Evolutionary conservation across 208 protist genomes (phyloP).

Genomic region (Crithidia acanthocephali): DNA sequence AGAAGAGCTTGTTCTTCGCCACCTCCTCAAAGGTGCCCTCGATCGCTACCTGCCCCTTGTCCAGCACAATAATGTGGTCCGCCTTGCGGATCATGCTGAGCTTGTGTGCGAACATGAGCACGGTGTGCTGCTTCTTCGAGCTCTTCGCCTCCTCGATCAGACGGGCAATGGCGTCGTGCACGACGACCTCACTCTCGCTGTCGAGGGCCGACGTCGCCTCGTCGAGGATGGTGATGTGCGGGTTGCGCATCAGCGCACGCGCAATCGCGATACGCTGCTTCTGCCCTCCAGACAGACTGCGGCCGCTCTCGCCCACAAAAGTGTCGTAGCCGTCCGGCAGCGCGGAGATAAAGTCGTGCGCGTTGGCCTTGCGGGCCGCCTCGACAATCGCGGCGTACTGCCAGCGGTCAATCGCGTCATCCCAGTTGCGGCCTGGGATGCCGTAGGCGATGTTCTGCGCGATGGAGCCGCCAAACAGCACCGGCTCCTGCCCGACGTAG

Average conservation of each 20-base stretch:
- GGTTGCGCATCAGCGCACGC: constrained; percentile 83
- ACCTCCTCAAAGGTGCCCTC: constrained; percentile 83
- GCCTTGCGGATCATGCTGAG: constrained; percentile 88
- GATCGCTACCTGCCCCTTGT: constrained; percentile 73
- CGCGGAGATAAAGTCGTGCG: constrained; percentile 89
- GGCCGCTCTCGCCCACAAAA: constrained; percentile 87
- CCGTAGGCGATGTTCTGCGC: constrained; percentile 92
- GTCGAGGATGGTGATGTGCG: constrained; percentile 93
- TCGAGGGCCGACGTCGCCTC: constrained; percentile 94
- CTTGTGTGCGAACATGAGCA: constrained; percentile 91
- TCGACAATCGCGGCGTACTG: constrained; percentile 69
- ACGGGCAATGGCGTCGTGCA: constrained; percentile 84
- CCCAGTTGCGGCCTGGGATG: constrained; percentile 68
- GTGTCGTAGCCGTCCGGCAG: constrained; percentile 92
- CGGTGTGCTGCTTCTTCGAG: constrained; percentile 57
- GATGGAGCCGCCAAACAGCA: constrained; percentile 88
- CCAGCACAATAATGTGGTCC: constrained; percentile 88
- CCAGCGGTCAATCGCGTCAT: constrained; percentile 79
- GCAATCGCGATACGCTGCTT: constrained; percentile 96
- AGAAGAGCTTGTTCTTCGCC: constrained; percentile 57
- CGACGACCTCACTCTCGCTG: constrained; percentile 86
- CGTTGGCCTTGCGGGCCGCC: constrained; percentile 77
- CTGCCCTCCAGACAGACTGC: constrained; percentile 92
- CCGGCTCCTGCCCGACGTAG: constrained; percentile 88
- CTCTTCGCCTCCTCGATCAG: constrained; percentile 73